A percentile compares a stretch with the other conserved stretches of the same genome.
phyloP scores from a whole-genome alignment of 768 basidiomycete genomes.

The Hygrophoropsis aurantiaca region DNA sequence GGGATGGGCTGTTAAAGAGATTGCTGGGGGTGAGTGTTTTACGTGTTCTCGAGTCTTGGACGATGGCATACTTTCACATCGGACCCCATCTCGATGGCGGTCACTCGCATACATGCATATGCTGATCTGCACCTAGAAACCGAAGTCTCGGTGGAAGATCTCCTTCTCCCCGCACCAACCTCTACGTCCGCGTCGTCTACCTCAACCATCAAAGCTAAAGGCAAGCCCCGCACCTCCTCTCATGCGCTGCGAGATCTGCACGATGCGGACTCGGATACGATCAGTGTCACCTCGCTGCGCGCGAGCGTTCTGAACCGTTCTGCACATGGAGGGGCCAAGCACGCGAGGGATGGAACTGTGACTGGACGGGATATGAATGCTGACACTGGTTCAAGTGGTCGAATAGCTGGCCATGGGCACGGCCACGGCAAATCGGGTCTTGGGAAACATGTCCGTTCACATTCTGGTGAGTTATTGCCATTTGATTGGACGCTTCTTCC shows the following conservation, averaged over 20 bases:
- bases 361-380: no score
- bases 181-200: conserved; percentile 6
- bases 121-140: conserved; percentile 57
- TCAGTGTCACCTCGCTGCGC: conserved; percentile 48
- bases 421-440: conserved; percentile 9
- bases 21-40: conserved; percentile 38
- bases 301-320: conserved; percentile 40
- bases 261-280: conserved; percentile 38
- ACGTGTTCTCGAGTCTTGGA: background rate
- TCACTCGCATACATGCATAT: no score
- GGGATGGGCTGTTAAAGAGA: conserved; percentile 86
- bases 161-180: conserved; percentile 44
- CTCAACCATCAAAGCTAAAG: background rate
- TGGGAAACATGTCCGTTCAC: no score
- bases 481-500: no score
- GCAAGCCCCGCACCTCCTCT: conserved; percentile 20
- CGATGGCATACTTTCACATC: no score
- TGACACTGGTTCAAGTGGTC: no score
- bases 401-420: no score
- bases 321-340: conserved; percentile 17
- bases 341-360: no score
- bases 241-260: conserved; percentile 17
- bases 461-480: no score
- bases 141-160: conserved; percentile 76
- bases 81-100: no score